These are phyloP conservation scores for Trichomonascaceae sp. DNA, from an alignment of 1,139 yeast species.

Conservation along the genomic window DNA sequence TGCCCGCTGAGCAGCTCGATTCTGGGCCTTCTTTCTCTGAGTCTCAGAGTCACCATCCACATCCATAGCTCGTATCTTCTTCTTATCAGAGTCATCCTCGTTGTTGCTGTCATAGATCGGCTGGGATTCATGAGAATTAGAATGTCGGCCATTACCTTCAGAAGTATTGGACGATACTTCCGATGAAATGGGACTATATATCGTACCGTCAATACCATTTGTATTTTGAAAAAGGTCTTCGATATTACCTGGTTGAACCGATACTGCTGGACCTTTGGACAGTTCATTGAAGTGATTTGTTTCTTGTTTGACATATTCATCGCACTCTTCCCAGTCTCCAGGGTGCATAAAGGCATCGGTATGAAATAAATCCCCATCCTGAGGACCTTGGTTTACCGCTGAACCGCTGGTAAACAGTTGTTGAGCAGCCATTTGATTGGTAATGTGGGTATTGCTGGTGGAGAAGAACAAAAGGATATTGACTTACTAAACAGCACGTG, in stretches of 20 bases:
- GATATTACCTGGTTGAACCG: not conserved
- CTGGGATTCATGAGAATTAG: not conserved
- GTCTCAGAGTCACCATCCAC: constrained; percentile 37
- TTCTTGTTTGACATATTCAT: not conserved
- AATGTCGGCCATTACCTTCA: not conserved
- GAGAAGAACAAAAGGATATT: not conserved
- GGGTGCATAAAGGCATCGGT: not conserved
- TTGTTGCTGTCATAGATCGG: not conserved
- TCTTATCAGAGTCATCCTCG: constrained; percentile 31
- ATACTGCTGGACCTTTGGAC: not conserved
- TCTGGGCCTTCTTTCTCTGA: constrained; percentile 68
- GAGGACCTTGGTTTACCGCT: not conserved
- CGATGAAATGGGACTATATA: not conserved
- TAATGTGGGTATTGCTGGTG: not conserved
- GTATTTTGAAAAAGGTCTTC: not conserved
- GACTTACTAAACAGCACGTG: not conserved
- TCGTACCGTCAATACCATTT: not conserved
- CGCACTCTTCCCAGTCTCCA: constrained; percentile 11
- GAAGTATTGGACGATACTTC: not conserved
- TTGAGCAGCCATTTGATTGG: not conserved
- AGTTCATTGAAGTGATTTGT: not conserved
- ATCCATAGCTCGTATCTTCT: constrained; percentile 51
- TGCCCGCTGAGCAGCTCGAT: constrained; percentile 86
- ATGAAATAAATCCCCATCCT: not conserved
- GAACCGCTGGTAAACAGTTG: not conserved